Conservation (phyloP, 768 basidiomycete species). For the Chiua virens region DNA sequence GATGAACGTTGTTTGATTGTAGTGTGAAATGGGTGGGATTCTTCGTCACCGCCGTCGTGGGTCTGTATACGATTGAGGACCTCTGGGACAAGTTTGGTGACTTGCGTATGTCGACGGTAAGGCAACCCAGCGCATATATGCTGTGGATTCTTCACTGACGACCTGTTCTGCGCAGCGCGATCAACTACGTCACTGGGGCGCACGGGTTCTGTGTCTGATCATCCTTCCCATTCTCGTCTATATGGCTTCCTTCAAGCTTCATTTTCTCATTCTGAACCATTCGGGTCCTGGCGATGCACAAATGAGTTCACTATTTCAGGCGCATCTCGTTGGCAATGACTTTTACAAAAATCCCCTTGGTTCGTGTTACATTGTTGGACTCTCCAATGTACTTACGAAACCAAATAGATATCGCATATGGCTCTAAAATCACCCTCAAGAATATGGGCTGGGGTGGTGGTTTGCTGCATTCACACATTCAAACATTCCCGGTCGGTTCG, state of each 20-base stretch:
- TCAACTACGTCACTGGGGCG: conserved; percentile 89
- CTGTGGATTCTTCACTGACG: conserved; percentile 8
- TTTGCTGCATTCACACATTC: conserved; percentile 94
- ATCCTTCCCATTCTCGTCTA: conserved; percentile 90
- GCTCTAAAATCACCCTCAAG: conserved; percentile 90
- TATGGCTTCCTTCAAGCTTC: conserved; percentile 92
- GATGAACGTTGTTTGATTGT: not conserved
- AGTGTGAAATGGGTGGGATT: conserved; percentile 97
- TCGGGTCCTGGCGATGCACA: conserved; percentile 97
- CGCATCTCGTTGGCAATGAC: conserved; percentile 91
- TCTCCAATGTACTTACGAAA: conserved; percentile 1
- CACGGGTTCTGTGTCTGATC: conserved; percentile 83
- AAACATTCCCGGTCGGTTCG: conserved; percentile 90
- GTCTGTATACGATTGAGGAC: conserved; percentile 95
- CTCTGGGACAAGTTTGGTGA: conserved; percentile 99
- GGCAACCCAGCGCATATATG: conserved; percentile 30
- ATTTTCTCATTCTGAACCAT: conserved; percentile 92
- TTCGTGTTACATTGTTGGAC: conserved; percentile 31
- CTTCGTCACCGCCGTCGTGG: conserved; percentile 93
- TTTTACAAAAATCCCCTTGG: conserved; percentile 89
- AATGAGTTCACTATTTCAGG: conserved; percentile 99
- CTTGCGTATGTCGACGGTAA: conserved; percentile 82
- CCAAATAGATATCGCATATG: conserved; percentile 75
- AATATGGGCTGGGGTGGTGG: conserved; percentile 99
- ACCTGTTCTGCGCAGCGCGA: conserved; percentile 53